Conservation (phyloP, 306 rosid species). For the Prunus mira region DNA sequence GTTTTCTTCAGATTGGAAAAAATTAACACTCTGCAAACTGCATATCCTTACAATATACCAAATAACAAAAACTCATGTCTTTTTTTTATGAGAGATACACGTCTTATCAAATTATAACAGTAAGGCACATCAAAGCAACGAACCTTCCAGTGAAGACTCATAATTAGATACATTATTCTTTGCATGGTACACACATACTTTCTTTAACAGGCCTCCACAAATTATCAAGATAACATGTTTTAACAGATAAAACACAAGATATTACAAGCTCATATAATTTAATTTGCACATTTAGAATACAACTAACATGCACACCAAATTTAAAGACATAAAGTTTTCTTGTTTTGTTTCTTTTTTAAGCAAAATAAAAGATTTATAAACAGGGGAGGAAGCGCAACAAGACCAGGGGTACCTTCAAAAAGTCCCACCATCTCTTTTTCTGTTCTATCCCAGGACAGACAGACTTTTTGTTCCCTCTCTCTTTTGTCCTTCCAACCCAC, state of each 20-base stretch:
- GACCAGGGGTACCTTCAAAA: too few relatives aligned
- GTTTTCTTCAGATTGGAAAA: not conserved
- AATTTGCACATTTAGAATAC: not conserved
- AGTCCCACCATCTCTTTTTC: not conserved
- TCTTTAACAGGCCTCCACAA: not conserved
- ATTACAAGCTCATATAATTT: not conserved
- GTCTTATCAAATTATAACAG: not conserved
- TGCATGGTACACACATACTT: not conserved
- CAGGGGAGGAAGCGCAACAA: not conserved
- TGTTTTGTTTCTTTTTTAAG: not conserved
- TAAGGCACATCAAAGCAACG: not conserved
- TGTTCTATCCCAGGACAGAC: not conserved
- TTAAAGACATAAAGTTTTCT: not conserved
- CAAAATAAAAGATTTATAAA: not conserved
- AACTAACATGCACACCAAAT: not conserved
- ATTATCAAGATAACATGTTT: too few relatives aligned
- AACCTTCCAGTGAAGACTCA: not conserved
- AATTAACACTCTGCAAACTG: not conserved
- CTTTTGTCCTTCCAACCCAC: not conserved
- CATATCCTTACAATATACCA: not conserved
- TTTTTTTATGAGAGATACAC: not conserved
- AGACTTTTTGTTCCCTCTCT: too few relatives aligned
- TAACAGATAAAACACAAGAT: not conserved
- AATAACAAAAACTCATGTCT: not conserved
- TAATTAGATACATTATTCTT: not conserved